Conservation (phyloP, 768 basidiomycete species). For the Panaeolus cyanescens region DNA sequence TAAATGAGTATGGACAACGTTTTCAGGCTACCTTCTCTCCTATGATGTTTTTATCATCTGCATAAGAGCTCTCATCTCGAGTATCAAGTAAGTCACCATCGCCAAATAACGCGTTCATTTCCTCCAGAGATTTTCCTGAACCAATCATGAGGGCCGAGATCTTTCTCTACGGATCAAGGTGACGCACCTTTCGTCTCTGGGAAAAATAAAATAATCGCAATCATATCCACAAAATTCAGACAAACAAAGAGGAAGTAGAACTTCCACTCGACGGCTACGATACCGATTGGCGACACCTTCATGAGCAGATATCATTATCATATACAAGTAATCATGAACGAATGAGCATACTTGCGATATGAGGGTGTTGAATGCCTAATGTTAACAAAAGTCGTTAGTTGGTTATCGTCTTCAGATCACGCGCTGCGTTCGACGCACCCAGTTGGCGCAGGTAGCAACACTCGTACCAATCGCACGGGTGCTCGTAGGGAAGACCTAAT, state of each 20-base stretch:
- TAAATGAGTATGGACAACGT: no score
- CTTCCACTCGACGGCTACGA: slow-evolving; percentile 53
- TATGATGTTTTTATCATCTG: no score
- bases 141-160: not conserved
- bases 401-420: no score
- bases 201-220: slow-evolving; percentile 53
- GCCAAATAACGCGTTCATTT: slow-evolving; percentile 56
- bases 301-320: no score
- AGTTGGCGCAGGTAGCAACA: slow-evolving; percentile 63
- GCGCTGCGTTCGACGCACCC: slow-evolving; percentile 30
- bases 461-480: slow-evolving; percentile 61
- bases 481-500: slow-evolving; percentile 61
- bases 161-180: not conserved
- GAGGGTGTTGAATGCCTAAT: slow-evolving; percentile 47
- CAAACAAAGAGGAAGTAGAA: slow-evolving; percentile 58
- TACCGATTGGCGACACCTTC: slow-evolving; percentile 56
- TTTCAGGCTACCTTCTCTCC: no score
- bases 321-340: no score
- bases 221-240: slow-evolving; percentile 51
- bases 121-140: slow-evolving; percentile 52
- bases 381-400: not conserved
- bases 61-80: no score
- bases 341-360: slow-evolving; percentile 46
- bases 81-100: no score
- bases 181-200: slow-evolving; percentile 63